Base-by-base conservation (phyloP, 208 protist species). In the Tetramitus jugosus region DNA sequence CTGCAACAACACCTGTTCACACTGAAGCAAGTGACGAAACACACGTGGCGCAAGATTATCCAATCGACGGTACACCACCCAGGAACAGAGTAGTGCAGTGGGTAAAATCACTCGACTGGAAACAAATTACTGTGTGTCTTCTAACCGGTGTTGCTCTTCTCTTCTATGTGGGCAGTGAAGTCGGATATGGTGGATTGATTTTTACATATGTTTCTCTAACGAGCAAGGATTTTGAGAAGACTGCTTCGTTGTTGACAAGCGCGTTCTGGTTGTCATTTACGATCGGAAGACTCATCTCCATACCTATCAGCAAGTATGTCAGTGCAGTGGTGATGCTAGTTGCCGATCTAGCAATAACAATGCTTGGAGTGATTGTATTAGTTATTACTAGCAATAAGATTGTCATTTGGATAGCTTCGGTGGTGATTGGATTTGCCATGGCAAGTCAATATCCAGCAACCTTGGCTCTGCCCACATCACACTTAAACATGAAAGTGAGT, bases 211-310 rank as follows among this genome's bases (percentile, higher is more conserved):
- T 71, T 49, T 8, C 8, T n/a, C 26, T 37, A 14, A 49, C 35
- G 6, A 49, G 49, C 0, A 17, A 49, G 0, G 29, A 35, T 14
- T 35, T 23, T 17, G 39, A 43, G 0, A 17, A 17, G 8, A 40
- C 29, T 3, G 37, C 39, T 37, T 71, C 33, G 29, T 49, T 71
- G 35, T 20, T 71, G 3, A 71, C 43, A 33, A 49, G 39, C 3
- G 65, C 6, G 4, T 71, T 71, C 35, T 71, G 65, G 65, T n/a
- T 71, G 6, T 35, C 23, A 6, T 71, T 71, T 71, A 71, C 65
- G 1, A 49, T 71, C 33, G 10, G 7, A 17, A 42, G 65, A 42
- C 49, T 71, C 29, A 14, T 26, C 31, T 6, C n/a, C 10, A n/a
- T 71, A 8, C 7, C 35, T 1, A 31, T 71, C n/a, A 35, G 39